Conservation (phyloP, 345 rosid species). For the Carallia pectinifolia region DNA sequence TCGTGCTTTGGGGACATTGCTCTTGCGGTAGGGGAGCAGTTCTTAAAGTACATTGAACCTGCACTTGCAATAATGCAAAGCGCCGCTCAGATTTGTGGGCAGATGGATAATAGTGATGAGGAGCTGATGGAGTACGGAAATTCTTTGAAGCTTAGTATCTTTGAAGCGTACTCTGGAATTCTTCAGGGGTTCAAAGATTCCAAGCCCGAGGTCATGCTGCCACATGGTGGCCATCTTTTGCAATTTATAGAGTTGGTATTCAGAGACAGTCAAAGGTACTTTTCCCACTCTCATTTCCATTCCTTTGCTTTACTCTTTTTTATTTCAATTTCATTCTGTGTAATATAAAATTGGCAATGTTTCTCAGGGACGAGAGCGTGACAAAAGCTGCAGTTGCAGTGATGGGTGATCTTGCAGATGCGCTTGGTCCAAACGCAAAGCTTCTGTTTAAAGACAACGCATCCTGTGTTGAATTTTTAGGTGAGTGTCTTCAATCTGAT, state of each 20-base stretch:
- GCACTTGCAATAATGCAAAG: slow-evolving; percentile 77
- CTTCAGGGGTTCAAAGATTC: slow-evolving; percentile 87
- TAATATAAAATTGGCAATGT: background rate
- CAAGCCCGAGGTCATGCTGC: slow-evolving; percentile 75
- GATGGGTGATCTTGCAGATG: slow-evolving; percentile 93
- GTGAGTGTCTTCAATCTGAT: slow-evolving; percentile 75
- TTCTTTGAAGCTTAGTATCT: slow-evolving; percentile 79
- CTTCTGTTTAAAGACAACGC: slow-evolving; percentile 55
- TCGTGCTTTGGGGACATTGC: slow-evolving; percentile 93
- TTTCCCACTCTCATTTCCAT: background rate
- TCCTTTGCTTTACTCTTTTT: background rate
- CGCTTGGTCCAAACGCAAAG: slow-evolving; percentile 71
- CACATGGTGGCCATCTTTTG: slow-evolving; percentile 79
- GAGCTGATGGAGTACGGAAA: slow-evolving; percentile 82
- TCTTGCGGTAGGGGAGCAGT: slow-evolving; percentile 75
- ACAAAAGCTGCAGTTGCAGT: slow-evolving; percentile 90
- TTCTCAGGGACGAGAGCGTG: slow-evolving; percentile 74
- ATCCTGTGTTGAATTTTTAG: slow-evolving; percentile 59
- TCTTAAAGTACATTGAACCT: slow-evolving; percentile 63
- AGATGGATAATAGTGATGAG: slow-evolving; percentile 65
- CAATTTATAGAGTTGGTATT: slow-evolving; percentile 76
- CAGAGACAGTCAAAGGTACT: slow-evolving; percentile 63
- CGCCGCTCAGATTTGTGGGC: slow-evolving; percentile 75
- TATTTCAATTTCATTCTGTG: background rate
- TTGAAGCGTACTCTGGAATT: slow-evolving; percentile 92